Percentiles rank a stretch among this genome's conserved stretches.
phyloP scores from a whole-genome alignment of 1,139 yeast genomes.

The Debaryomyces subglobosus region DNA sequence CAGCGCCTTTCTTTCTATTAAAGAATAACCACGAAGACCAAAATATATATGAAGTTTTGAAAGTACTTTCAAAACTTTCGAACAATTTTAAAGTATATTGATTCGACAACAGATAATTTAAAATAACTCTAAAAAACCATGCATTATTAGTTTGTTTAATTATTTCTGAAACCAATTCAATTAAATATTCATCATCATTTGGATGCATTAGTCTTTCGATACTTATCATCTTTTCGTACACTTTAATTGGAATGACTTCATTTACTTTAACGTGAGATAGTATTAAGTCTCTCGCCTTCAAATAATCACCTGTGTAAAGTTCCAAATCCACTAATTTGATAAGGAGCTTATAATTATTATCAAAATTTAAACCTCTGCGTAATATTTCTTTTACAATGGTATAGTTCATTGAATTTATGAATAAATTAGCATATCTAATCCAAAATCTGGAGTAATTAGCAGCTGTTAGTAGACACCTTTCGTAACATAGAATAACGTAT shows the following conservation, averaged over 20 bases:
- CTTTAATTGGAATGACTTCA: conserved; percentile 34
- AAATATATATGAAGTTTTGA: conserved; percentile 4
- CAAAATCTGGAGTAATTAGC: conserved; percentile 61
- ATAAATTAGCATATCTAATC: conserved; percentile 60
- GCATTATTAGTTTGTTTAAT: conserved; percentile 27
- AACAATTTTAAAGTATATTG: conserved; percentile 15
- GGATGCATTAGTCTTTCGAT: conserved; percentile 36
- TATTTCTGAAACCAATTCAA: conserved; percentile 27
- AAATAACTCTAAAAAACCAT: conserved; percentile 25
- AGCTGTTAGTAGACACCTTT: conserved; percentile 57
- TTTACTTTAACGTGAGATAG: conserved; percentile 30
- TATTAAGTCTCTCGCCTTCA: conserved; percentile 40
- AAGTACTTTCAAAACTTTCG: conserved; percentile 8
- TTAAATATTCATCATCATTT: conserved; percentile 27
- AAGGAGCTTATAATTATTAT: conserved; percentile 28
- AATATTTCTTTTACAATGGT: conserved; percentile 42
- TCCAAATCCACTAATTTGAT: conserved; percentile 46
- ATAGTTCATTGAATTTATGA: conserved; percentile 30
- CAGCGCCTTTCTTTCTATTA: neutral
- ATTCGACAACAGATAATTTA: conserved; percentile 19
- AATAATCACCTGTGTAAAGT: conserved; percentile 30
- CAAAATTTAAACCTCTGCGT: conserved; percentile 31
- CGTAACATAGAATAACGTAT: conserved; percentile 49
- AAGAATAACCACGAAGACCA: conserved; percentile 5
- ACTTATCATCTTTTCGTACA: conserved; percentile 40